phyloP scores from a whole-genome alignment of 2,329 filamentous ascomycete genomes.

The Magnaporthales sp. region DNA sequence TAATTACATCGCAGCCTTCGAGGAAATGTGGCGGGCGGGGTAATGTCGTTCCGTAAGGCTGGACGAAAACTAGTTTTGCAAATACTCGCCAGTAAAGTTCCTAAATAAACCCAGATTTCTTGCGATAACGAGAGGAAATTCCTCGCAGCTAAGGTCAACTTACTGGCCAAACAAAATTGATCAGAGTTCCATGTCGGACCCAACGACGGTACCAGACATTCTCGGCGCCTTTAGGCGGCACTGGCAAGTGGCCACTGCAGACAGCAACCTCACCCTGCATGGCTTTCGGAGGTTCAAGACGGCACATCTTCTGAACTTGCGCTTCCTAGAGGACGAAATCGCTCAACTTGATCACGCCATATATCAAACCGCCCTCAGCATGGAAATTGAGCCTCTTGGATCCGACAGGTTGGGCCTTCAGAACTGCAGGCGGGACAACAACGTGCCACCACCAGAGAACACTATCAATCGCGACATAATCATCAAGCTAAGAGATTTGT shows the following conservation, averaged over 20 bases:
- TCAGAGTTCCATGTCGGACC: no score
- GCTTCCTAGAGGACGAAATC: conserved; percentile 23
- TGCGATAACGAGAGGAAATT: no score
- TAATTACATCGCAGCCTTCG: no score
- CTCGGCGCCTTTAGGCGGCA: no score
- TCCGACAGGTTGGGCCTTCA: conserved; percentile 15
- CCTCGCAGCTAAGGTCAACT: no score
- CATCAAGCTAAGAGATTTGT: not conserved
- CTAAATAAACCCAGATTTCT: no score
- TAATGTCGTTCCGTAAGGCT: no score
- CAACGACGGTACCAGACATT: no score
- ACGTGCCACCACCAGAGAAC: not conserved
- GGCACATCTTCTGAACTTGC: conserved; percentile 23
- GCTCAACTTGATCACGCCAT: conserved; percentile 20
- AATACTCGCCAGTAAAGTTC: no score
- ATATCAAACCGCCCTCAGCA: conserved; percentile 22
- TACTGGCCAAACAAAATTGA: no score
- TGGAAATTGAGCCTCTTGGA: conserved; percentile 13
- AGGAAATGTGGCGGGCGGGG: no score
- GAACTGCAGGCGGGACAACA: not conserved
- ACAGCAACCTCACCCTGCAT: conserved; percentile 17
- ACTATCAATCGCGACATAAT: not conserved
- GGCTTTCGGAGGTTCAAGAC: conserved; percentile 21
- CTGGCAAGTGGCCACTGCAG: conserved; percentile 16
- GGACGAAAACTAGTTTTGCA: no score